phyloP scores from a whole-genome alignment of 2,329 filamentous ascomycete species.

The Zymoseptoria ardabiliae region DNA sequence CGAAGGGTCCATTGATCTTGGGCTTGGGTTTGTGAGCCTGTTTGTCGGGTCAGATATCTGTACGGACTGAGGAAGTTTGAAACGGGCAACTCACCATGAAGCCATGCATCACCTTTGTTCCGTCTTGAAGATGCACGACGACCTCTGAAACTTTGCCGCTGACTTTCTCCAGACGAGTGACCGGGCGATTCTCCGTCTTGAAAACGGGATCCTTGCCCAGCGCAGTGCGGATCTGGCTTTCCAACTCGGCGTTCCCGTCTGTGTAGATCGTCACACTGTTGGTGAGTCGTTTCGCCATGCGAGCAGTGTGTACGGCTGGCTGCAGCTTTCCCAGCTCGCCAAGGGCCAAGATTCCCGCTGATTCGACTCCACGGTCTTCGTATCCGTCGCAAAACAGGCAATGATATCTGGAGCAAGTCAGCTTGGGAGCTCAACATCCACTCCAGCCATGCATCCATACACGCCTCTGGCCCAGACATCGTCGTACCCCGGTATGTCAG shows the following conservation, averaged over 20 bases:
- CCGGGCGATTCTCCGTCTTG: background rate
- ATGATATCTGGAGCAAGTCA: constrained; percentile 32
- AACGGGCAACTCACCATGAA: background rate
- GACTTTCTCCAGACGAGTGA: background rate
- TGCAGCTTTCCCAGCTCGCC: constrained; percentile 26
- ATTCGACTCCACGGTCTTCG: constrained; percentile 45
- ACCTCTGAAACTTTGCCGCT: background rate
- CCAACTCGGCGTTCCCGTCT: background rate
- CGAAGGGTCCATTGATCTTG: constrained; percentile 1
- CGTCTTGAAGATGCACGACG: background rate
- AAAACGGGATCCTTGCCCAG: background rate
- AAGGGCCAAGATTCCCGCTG: constrained; percentile 43
- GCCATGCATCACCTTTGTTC: background rate
- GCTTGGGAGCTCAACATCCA: background rate
- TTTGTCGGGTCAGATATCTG: background rate
- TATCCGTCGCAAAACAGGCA: constrained; percentile 56
- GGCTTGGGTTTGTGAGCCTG: background rate
- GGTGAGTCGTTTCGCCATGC: constrained; percentile 4
- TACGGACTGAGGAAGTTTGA: background rate
- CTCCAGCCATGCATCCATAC: constrained; percentile 19
- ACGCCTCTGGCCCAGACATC: constrained; percentile 4
- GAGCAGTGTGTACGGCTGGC: constrained; percentile 1
- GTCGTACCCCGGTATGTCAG: constrained; percentile 33
- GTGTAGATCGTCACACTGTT: constrained; percentile 2
- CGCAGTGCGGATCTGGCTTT: background rate